Evolutionary conservation across 495 filamentous ascomycete species (phyloP).

Genomic region (Usnea hakonensis): DNA sequence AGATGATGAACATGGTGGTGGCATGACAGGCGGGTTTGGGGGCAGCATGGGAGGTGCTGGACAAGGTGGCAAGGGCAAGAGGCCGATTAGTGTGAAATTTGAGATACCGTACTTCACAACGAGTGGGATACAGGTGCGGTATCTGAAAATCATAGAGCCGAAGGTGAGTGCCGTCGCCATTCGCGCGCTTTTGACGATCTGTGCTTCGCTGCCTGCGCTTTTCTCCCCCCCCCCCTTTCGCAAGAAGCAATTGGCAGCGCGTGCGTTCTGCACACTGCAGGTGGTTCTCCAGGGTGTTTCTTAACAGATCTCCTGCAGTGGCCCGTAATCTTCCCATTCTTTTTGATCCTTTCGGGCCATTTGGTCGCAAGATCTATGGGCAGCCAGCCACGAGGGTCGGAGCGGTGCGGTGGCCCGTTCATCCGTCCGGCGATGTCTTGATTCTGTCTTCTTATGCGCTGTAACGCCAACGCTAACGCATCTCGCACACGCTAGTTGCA

Average conservation of each 20-base stretch:
- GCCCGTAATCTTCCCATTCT: neutral
- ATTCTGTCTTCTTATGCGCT: slow-evolving; percentile 23
- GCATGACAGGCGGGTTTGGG: slow-evolving; percentile 93
- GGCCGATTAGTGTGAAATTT: slow-evolving; percentile 97
- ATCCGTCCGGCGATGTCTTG: slow-evolving; percentile 9
- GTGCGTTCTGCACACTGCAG: neutral
- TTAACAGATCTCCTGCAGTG: neutral
- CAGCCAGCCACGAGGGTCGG: slow-evolving; percentile 4
- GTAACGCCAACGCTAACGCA: slow-evolving; percentile 17
- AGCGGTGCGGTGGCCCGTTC: slow-evolving; percentile 14
- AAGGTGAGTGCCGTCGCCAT: slow-evolving; percentile 58
- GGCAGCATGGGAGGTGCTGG: slow-evolving; percentile 84
- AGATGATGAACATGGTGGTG: slow-evolving; percentile 90
- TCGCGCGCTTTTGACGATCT: neutral
- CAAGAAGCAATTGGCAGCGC: neutral
- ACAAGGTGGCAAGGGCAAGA: slow-evolving; percentile 70
- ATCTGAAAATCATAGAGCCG: slow-evolving; percentile 98
- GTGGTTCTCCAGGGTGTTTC: neutral
- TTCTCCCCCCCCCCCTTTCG: neutral
- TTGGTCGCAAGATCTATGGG: neutral
- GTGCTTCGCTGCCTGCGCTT: neutral
- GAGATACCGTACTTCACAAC: slow-evolving; percentile 99
- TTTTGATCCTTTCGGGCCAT: neutral
- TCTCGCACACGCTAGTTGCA: slow-evolving; percentile 53
- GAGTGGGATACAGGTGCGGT: slow-evolving; percentile 94